Evolutionary conservation across 257 asterid genomes (phyloP), one percentile per base, ranked within the genome.

Genomic region (Fraxinus americana): DNA sequence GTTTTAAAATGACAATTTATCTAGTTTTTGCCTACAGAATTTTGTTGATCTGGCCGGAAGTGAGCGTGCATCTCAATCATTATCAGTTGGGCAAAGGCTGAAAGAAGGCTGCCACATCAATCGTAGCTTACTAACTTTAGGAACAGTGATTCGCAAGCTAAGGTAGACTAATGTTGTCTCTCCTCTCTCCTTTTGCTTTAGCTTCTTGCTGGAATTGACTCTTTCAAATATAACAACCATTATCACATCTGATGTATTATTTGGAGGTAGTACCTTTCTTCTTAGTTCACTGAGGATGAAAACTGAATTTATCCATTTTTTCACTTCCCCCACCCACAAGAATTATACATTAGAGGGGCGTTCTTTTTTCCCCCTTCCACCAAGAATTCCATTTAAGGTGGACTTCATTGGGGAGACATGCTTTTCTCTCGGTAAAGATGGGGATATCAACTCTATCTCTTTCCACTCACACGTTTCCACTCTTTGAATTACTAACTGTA

Each of bases 21-120:
- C 79, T 43, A 78, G 74, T 27, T 81, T 63, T 78, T 80, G 74
- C 80, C 70, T 84, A 89, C 91, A 96, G 99, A 96, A 96, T 83
- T 94, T 93, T 88, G 99, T 96, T 86, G 99, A 96, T 86, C 86
- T 96, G 77, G 99, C 99, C 23, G 99, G 99, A 63, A 96, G 99
- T 78, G 99, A 96, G 88, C 95, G 99, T 72, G 99, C 97, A 83
- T 91, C 98, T 89, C 98, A 93, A 88, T 90, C 98, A 36, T 79
- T 89, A 84, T 93, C 99, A 57, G 97, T 84, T 50, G 98, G 99
- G 77, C 98, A 96, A 79, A 86, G 99, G 86, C 92, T 96, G 82
- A 96, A 96, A 89, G 99, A 96, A 83, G 99, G 99, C 72, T 96
- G 98, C 89, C 98, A 96, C 83, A 96, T 96, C 75, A 96, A 96